These are phyloP conservation scores for Otatea glauca DNA, from an alignment of 176 grass and related monocot genomes.

Conservation along the genomic window DNA sequence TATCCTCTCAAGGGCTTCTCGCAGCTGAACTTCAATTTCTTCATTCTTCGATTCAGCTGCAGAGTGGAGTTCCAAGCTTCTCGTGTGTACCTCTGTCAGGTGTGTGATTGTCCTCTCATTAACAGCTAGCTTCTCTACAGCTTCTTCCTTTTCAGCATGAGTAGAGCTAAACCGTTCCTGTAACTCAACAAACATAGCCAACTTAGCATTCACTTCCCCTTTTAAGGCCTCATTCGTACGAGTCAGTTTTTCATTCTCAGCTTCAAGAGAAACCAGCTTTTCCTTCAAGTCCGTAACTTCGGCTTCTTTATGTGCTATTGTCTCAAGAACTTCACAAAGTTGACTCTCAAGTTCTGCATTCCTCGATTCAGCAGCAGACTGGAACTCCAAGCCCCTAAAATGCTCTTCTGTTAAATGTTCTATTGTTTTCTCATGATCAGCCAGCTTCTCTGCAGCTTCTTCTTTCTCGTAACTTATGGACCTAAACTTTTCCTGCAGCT, in stretches of 20 bases:
- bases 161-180: constrained; percentile 56
- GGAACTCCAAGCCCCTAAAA: constrained; percentile 55
- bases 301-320: constrained; percentile 46
- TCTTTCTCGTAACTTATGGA: constrained; percentile 51
- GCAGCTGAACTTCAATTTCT: constrained; percentile 55
- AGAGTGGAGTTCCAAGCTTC: constrained; percentile 59
- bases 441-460: constrained; percentile 50
- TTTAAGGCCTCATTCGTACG: constrained; percentile 45
- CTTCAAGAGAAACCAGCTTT: constrained; percentile 59
- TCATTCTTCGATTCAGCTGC: constrained; percentile 54
- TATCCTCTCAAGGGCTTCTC: constrained; percentile 54
- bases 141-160: constrained; percentile 60
- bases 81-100: constrained; percentile 58
- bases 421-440: constrained; percentile 48
- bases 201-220: constrained; percentile 56
- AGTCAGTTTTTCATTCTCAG: constrained; percentile 55
- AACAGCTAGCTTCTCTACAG: constrained; percentile 50
- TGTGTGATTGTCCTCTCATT: constrained; percentile 60
- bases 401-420: constrained; percentile 55
- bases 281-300: constrained; percentile 52
- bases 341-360: constrained; percentile 51
- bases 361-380: constrained; percentile 47
- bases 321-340: constrained; percentile 47
- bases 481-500: constrained; percentile 55
- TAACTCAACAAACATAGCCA: constrained; percentile 58